Evolutionary conservation across 106 monocot genomes (phyloP), one percentile per base, ranked within the genome.

Genomic region (Phalaenopsis equestris): DNA sequence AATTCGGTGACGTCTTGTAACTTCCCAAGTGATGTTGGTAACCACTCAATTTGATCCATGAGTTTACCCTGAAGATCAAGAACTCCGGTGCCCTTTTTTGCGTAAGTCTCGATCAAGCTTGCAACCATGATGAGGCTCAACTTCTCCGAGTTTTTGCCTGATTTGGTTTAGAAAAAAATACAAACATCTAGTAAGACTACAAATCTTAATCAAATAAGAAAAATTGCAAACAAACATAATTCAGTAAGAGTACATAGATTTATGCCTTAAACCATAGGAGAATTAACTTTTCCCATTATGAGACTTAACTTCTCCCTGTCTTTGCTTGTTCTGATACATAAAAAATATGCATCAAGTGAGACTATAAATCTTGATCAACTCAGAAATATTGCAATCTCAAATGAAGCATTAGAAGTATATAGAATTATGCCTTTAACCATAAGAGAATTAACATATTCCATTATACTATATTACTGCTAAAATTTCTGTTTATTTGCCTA

Each of bases 111-210:
- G 43, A 98, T 92, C 64, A 98, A 77, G 81, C 92, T 88, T 46
- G 97, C 97, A n/a, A 98, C 89, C 80, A 94, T 89, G 82, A 98
- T 94, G 82, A 98, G 92, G 72, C 86, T 91, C 30, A 98, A 79
- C 79, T 91, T 98, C 52, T 90, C 85, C 37, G 80, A 3, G 9
- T 83, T 84, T 45, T 61, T 87, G 77, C 77, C 86, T 88, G 55
- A 49, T 73, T 67, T 42, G 21, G 79, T 49, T 49, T 49, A 82
- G 64, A 65, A 19, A 36, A 52, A 45, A 61, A 15, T 37, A 30
- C 30, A n/a, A 4, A 37, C 68, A 68, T 61, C 61, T 12, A 38
- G 37, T 36, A 68, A 68, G 23, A 24, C 16, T 56, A 56, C 11
- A 30, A 4, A 67, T 67, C 30, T 67, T 30, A 24, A 1, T 24